Conservation (phyloP, 306 rosid genomes). For the Fragaria iinumae region DNA sequence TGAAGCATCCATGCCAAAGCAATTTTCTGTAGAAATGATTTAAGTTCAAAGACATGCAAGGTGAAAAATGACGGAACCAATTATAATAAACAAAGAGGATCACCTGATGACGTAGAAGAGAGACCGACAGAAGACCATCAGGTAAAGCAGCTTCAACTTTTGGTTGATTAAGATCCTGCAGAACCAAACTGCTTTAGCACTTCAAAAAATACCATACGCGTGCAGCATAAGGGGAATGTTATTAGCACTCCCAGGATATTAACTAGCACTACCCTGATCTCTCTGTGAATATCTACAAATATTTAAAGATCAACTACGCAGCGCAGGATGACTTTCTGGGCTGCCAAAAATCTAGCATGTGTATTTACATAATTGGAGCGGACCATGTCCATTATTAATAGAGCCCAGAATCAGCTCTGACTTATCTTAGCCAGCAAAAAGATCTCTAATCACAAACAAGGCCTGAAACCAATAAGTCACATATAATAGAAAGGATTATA, state of each 20-base stretch:
- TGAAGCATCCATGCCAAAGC: conserved; percentile 97
- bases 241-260: neutral
- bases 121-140: conserved; percentile 78
- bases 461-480: neutral
- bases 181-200: conserved; percentile 34
- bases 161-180: conserved; percentile 86
- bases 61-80: conserved; percentile 12
- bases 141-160: conserved; percentile 65
- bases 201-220: neutral
- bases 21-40: conserved; percentile 61
- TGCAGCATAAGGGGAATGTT: neutral
- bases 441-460: neutral
- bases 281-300: neutral
- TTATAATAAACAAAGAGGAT: conserved; percentile 21
- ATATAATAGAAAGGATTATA: neutral
- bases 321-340: neutral
- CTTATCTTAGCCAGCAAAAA: neutral
- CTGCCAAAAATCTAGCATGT: neutral
- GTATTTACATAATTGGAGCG: neutral
- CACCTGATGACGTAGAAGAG: conserved; percentile 96
- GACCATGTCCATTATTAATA: neutral
- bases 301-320: neutral
- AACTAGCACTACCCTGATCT: neutral
- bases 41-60: conserved; percentile 17
- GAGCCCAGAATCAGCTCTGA: neutral